Evolutionary conservation across 1,284 basidiomycete species (phyloP).

Genomic region (Pulchroboletus neoregius): DNA sequence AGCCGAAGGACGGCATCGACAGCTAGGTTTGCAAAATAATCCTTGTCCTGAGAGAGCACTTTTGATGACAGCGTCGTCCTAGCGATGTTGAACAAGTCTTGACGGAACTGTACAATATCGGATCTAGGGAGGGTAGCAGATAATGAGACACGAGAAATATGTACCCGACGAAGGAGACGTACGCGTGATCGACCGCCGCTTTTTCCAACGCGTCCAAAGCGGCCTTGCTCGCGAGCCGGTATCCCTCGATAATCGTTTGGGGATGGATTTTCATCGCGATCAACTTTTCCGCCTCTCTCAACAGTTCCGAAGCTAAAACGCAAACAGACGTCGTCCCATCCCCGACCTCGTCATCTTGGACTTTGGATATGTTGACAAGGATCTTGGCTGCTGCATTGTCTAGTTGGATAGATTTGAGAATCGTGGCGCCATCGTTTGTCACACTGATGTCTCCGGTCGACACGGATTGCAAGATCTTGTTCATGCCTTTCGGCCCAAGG

Average conservation of each 20-base stretch:
- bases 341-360: conserved; percentile 98
- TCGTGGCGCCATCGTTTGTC: conserved; percentile 98
- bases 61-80: conserved; percentile 95
- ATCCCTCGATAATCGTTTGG: conserved; percentile 99
- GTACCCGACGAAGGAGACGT: conserved; percentile 31
- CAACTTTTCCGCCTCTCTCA: conserved; percentile 95
- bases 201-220: conserved; percentile 83
- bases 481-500: conserved; percentile 96
- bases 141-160: background rate
- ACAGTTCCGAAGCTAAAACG: conserved; percentile 87
- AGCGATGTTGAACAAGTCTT: conserved; percentile 95
- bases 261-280: conserved; percentile 94
- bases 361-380: conserved; percentile 99
- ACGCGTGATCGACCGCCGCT: conserved; percentile 84
- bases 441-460: conserved; percentile 93
- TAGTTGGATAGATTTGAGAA: conserved; percentile 94
- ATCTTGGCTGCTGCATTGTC: conserved; percentile 99
- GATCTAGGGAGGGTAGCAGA: conserved; percentile 41
- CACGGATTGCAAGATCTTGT: conserved; percentile 91
- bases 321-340: conserved; percentile 97
- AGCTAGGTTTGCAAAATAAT: conserved; percentile 97
- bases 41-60: conserved; percentile 95
- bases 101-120: conserved; percentile 74
- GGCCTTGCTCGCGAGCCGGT: conserved; percentile 85
- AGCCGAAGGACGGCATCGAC: conserved; percentile 95